Evolutionary conservation across 495 filamentous ascomycete species (phyloP).

Genomic region (Trypethelium eluteriae): DNA sequence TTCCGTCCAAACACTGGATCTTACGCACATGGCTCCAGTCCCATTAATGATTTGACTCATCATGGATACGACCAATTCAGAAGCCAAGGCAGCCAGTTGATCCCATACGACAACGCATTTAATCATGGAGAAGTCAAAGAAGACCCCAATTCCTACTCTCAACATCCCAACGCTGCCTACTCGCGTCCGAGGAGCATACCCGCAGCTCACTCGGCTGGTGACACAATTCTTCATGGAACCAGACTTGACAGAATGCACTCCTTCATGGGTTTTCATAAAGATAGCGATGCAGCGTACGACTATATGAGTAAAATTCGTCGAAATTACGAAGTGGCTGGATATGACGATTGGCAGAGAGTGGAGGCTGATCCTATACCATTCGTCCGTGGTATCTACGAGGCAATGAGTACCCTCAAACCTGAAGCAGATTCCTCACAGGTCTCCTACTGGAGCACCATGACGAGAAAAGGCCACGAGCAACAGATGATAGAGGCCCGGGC

Average conservation of each 20-base stretch:
- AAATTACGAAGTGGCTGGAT: neutral
- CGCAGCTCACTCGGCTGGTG: neutral
- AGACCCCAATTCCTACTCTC: too few species aligned
- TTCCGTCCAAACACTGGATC: too few species aligned
- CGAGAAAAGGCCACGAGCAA: constrained; percentile 2
- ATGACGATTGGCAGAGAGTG: neutral
- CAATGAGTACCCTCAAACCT: neutral
- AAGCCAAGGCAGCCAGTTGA: too few species aligned
- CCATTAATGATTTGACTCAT: too few species aligned
- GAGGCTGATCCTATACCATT: neutral
- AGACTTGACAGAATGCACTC: neutral
- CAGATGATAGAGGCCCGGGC: constrained; percentile 1
- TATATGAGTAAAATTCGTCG: neutral
- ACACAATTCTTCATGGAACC: neutral
- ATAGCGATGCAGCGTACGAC: neutral
- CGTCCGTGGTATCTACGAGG: constrained; percentile 4
- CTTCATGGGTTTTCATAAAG: neutral
- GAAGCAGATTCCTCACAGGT: neutral
- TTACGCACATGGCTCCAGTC: too few species aligned
- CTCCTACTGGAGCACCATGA: constrained; percentile 6
- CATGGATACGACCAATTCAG: too few species aligned
- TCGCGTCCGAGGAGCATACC: neutral
- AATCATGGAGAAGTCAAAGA: too few species aligned
- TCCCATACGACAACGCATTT: too few species aligned
- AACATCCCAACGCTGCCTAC: too few species aligned